Conservation (phyloP, 1,284 basidiomycete genomes). For the Fistulinella cinereoalba region DNA sequence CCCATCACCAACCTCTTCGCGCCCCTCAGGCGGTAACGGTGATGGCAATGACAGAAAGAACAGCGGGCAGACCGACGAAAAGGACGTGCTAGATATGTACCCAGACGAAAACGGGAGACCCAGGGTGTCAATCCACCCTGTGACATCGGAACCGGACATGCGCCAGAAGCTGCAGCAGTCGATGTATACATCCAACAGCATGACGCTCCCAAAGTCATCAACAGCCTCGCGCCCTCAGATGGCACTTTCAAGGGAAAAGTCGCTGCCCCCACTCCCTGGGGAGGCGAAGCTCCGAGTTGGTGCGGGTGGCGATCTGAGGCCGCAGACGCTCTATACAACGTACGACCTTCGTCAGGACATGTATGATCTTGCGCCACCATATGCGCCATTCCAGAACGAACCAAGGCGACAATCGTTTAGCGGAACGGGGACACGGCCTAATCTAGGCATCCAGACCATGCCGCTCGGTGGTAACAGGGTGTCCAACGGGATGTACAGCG, state of each 20-base stretch:
- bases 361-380: conserved; percentile 55
- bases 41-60: conserved; percentile 46
- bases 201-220: conserved; percentile 31
- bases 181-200: conserved; percentile 30
- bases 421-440: conserved; percentile 57
- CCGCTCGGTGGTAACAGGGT: conserved; percentile 35
- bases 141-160: conserved; percentile 59
- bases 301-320: conserved; percentile 45
- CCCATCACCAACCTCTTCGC: conserved; percentile 70
- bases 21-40: conserved; percentile 55
- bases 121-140: conserved; percentile 45
- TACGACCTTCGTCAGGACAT: conserved; percentile 50
- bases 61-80: conserved; percentile 40
- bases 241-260: conserved; percentile 61
- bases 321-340: conserved; percentile 62
- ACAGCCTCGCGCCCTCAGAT: conserved; percentile 34
- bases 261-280: conserved; percentile 68
- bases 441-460: conserved; percentile 46
- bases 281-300: conserved; percentile 44
- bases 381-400: conserved; percentile 62
- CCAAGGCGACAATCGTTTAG: conserved; percentile 70
- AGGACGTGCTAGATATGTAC: conserved; percentile 27
- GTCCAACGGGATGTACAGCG: conserved; percentile 48
- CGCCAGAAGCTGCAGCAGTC: conserved; percentile 44
- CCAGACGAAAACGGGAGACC: conserved; percentile 34